A percentile compares a stretch with the other conserved stretches of the same genome.
Conservation (phyloP, 176 grass and related monocot genomes). For the Urochloa ruziziensis region DNA sequence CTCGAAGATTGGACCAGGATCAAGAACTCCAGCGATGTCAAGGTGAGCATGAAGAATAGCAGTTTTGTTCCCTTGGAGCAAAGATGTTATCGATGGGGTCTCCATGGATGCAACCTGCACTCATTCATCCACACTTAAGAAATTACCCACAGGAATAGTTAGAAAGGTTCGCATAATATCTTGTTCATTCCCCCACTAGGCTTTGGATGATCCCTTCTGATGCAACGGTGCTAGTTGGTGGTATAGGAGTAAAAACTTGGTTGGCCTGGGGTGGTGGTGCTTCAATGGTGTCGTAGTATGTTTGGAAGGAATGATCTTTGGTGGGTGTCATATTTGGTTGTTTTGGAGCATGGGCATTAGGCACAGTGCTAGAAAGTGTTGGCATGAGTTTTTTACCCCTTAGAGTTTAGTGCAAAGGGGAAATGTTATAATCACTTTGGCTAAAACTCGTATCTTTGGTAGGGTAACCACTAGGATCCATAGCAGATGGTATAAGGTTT, state of each 20-base stretch:
- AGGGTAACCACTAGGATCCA: background rate
- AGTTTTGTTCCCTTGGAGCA: background rate
- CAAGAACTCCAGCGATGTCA: background rate
- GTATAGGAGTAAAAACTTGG: background rate
- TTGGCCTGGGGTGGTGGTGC: background rate
- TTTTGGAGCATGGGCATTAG: too few species aligned
- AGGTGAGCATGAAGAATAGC: background rate
- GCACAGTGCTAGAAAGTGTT: too few species aligned
- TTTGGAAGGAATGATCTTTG: too few species aligned
- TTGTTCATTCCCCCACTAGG: background rate
- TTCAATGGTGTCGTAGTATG: background rate
- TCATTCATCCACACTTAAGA: background rate
- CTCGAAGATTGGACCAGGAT: background rate
- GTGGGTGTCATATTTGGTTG: too few species aligned
- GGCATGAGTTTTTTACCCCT: background rate
- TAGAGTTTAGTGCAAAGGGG: background rate
- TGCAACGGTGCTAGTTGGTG: background rate
- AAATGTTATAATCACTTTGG: background rate
- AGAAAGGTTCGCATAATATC: background rate
- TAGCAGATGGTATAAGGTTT: background rate
- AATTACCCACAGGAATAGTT: background rate
- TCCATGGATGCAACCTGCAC: background rate
- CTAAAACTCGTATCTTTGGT: background rate
- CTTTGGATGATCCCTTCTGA: background rate
- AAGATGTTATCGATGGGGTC: background rate